Conservation (phyloP, 2,329 filamentous ascomycete species). For the Claviceps sorghi region DNA sequence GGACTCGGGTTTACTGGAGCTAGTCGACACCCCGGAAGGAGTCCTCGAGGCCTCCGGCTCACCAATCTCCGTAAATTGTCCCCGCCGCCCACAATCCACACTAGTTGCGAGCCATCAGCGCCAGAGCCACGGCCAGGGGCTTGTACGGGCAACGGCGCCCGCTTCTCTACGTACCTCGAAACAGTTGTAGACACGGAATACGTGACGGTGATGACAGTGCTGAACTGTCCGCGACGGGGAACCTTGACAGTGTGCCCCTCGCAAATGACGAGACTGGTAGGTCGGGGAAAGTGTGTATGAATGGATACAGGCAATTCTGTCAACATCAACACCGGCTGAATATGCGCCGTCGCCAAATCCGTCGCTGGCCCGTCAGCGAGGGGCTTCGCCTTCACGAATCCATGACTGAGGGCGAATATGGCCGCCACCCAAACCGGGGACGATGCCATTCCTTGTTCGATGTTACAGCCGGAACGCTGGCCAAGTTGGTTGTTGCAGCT, state of each 20-base stretch:
- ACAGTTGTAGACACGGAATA: background rate
- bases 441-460: background rate
- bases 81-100: background rate
- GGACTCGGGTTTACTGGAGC: too few species aligned
- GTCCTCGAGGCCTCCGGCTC: background rate
- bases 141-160: background rate
- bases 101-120: background rate
- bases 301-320: slow-evolving; percentile 3
- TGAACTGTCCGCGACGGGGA: background rate
- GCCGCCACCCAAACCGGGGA: background rate
- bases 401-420: background rate
- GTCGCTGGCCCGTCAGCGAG: background rate
- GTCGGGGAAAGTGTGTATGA: background rate
- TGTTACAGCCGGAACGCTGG: background rate
- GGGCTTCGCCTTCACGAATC: background rate
- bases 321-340: slow-evolving; percentile 1
- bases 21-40: background rate
- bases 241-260: background rate
- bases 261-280: slow-evolving; percentile 1
- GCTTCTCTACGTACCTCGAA: background rate
- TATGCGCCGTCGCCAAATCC: background rate
- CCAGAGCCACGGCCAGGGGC: background rate
- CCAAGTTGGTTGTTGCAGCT: background rate
- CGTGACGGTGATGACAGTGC: slow-evolving; percentile 3
- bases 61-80: background rate